phyloP scores from a whole-genome alignment of 176 grass and related monocot genomes.

The Elymus sibiricus region DNA sequence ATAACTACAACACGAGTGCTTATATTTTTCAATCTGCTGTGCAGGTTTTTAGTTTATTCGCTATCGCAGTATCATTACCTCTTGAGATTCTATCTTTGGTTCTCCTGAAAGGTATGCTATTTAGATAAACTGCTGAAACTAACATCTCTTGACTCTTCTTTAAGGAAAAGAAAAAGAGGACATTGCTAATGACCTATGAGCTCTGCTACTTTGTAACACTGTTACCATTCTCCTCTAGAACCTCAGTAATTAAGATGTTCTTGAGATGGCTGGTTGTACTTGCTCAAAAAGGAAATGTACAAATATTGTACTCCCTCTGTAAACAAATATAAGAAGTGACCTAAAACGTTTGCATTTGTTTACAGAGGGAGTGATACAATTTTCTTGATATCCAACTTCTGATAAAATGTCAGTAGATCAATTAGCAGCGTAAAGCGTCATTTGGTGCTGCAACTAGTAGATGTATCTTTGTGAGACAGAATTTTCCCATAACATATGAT shows the following conservation, averaged over 20 bases:
- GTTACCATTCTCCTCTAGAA: background rate
- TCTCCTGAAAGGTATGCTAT: slow-evolving; percentile 74
- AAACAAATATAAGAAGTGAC: too few relatives aligned
- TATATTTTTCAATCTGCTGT: slow-evolving; percentile 25
- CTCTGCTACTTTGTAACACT: slow-evolving; percentile 1
- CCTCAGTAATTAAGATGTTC: background rate
- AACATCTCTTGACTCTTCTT: background rate
- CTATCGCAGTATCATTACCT: slow-evolving; percentile 53
- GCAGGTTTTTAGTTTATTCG: slow-evolving; percentile 90
- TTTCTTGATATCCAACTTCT: background rate
- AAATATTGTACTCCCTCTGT: too few relatives aligned
- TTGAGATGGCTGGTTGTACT: background rate
- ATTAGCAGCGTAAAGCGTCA: background rate
- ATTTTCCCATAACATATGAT: background rate
- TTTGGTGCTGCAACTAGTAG: slow-evolving; percentile 20
- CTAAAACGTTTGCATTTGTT: too few relatives aligned
- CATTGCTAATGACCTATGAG: background rate
- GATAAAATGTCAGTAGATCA: background rate
- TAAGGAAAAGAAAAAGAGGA: background rate
- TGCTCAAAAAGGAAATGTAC: slow-evolving; percentile 1
- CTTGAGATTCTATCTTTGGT: slow-evolving; percentile 71
- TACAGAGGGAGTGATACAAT: background rate
- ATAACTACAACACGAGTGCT: slow-evolving; percentile 12
- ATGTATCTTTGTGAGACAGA: background rate
- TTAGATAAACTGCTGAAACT: slow-evolving; percentile 18